Base-by-base conservation (phyloP, 1,284 basidiomycete genomes). In the Macrocybe sp. region DNA sequence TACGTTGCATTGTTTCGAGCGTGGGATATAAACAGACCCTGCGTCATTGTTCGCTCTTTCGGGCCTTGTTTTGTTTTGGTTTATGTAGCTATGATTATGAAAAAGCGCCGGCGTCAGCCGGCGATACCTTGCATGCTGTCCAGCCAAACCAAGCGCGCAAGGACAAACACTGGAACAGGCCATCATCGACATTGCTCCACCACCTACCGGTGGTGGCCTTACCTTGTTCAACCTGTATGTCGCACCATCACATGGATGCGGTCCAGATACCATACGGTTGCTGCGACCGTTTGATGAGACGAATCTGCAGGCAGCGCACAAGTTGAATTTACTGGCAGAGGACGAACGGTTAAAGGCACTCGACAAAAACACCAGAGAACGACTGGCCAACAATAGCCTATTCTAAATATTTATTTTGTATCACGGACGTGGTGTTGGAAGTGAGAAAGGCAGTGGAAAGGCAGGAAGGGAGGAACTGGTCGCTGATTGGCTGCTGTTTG, bases 211-310 rank as follows among this genome's bases (percentile, higher is more conserved):
- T 22, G 39, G 39, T 7, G 12, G 11, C 5, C n/a, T 41, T 8
- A n/a, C 12, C 6, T 41, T 41, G 39, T 41, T 41, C 14, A 41
- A 41, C n/a, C 12, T 41, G 11, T 41, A 41, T 11, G 62, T 70
- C 1, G 62, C 65, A 0, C 45, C 70, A 7, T 70, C 66, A 22
- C 35, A 61, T 8, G 59, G 63, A 41, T 41, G 38, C 7, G 64
- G 66, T 4, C 16, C 58, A 4, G 41, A 59, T 2, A 52, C 43
- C 0, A 67, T 67, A 6, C 41, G 59, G 1, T 32, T 70, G 1
- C 42, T 70, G 2, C 12, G 61, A 12, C 53, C 59, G 16, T 68
- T 69, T 44, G 55, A 67, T 10, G 45, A 55, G 9, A 31, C 39
- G 11, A n/a, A 11, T 8, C 31, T n/a, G 11, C 7, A 28, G 39